Conservation (phyloP, 495 filamentous ascomycete species). For the Lasiosphaeris hirsuta region DNA sequence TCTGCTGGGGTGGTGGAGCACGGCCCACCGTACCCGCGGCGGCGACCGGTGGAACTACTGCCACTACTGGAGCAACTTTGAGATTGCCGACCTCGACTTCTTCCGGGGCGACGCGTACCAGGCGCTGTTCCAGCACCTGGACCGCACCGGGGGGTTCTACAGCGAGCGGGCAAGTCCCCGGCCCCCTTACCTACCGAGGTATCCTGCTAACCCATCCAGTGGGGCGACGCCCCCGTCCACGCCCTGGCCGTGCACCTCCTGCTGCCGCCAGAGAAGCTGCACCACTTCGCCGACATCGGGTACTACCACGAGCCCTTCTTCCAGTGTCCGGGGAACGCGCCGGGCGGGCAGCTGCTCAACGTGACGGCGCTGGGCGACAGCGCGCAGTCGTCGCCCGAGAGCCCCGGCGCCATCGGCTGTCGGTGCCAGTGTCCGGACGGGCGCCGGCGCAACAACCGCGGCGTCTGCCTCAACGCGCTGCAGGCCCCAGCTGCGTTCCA, state of each 20-base stretch:
- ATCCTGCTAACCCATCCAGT: constrained; percentile 24
- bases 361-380: neutral
- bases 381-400: neutral
- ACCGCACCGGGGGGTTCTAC: constrained; percentile 51
- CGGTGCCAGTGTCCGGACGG: constrained; percentile 5
- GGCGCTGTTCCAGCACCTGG: constrained; percentile 46
- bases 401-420: constrained; percentile 2
- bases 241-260: constrained; percentile 49
- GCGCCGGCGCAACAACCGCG: constrained; percentile 5
- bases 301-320: constrained; percentile 49
- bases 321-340: constrained; percentile 43
- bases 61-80: constrained; percentile 59
- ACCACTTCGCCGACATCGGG: constrained; percentile 52
- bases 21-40: constrained; percentile 25
- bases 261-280: constrained; percentile 44
- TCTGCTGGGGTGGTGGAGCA: constrained; percentile 31
- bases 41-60: constrained; percentile 50
- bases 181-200: neutral
- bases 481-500: constrained; percentile 2
- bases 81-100: constrained; percentile 54
- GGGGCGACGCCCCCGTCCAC: constrained; percentile 54
- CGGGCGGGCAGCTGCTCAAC: constrained; percentile 33
- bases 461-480: constrained; percentile 7
- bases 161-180: constrained; percentile 40
- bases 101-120: constrained; percentile 48